A percentile compares a stretch with the other conserved stretches of the same genome.
Conservation (phyloP, 2,329 filamentous ascomycete species). For the Aspergillus pseudoviridinutans region DNA sequence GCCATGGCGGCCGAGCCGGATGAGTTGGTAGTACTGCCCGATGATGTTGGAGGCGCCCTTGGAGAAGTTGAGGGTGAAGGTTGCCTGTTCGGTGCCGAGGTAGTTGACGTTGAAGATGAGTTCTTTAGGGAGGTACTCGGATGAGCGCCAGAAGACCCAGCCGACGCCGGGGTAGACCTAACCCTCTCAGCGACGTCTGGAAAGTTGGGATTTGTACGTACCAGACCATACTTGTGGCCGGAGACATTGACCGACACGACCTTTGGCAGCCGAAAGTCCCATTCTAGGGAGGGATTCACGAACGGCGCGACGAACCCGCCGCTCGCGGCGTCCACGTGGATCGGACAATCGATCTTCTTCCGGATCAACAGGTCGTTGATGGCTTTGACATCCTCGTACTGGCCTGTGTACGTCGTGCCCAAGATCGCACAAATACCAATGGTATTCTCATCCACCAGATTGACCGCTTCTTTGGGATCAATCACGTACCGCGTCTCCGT, state of each 20-base stretch:
- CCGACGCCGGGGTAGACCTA: conserved; percentile 62
- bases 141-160: conserved; percentile 67
- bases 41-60: conserved; percentile 66
- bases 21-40: conserved; percentile 69
- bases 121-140: conserved; percentile 61
- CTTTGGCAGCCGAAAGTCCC: conserved; percentile 26
- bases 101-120: conserved; percentile 69
- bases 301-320: conserved; percentile 44
- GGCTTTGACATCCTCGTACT: conserved; percentile 68
- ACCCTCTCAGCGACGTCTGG: neutral
- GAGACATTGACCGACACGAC: conserved; percentile 57
- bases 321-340: conserved; percentile 47
- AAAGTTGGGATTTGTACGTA: neutral
- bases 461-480: conserved; percentile 59
- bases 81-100: conserved; percentile 66
- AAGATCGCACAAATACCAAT: conserved; percentile 72
- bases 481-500: conserved; percentile 61
- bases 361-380: conserved; percentile 62
- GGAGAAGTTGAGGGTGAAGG: conserved; percentile 69
- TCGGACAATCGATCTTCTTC: conserved; percentile 44
- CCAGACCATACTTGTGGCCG: conserved; percentile 50
- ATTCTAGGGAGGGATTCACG: conserved; percentile 29
- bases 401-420: conserved; percentile 69
- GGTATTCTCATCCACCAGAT: conserved; percentile 71
- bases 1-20: conserved; percentile 64